Conservation (phyloP, 495 filamentous ascomycete species). For the Trichoderma reesei region DNA sequence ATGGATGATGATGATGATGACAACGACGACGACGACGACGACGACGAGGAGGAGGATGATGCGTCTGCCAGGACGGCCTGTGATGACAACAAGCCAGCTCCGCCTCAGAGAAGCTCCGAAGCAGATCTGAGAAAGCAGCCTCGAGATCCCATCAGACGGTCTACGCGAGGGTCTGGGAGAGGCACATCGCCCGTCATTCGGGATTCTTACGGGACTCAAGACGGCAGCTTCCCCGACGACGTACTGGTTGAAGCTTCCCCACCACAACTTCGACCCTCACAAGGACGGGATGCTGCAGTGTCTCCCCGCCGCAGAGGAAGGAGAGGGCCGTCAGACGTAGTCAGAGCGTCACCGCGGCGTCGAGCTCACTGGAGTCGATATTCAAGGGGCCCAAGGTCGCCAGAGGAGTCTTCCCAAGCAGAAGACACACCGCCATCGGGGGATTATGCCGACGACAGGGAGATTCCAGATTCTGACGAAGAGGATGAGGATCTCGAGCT, state of each 20-base stretch:
- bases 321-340: background rate
- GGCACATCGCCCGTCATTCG: background rate
- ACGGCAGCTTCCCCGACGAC: background rate
- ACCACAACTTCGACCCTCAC: background rate
- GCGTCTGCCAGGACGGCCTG: background rate
- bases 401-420: background rate
- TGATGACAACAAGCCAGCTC: background rate
- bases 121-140: background rate
- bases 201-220: background rate
- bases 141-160: background rate
- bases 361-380: background rate
- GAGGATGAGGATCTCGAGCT: background rate
- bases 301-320: background rate
- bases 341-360: background rate
- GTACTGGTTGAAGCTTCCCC: background rate
- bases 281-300: background rate
- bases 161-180: background rate
- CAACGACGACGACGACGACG: no score
- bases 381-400: background rate
- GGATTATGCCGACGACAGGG: background rate
- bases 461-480: slow-evolving; percentile 10
- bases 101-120: background rate
- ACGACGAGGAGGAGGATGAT: no score
- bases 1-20: background rate
- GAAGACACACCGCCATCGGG: background rate